Conservation (phyloP, 2,329 filamentous ascomycete genomes). For the Nannizziopsis arthrosporioides region DNA sequence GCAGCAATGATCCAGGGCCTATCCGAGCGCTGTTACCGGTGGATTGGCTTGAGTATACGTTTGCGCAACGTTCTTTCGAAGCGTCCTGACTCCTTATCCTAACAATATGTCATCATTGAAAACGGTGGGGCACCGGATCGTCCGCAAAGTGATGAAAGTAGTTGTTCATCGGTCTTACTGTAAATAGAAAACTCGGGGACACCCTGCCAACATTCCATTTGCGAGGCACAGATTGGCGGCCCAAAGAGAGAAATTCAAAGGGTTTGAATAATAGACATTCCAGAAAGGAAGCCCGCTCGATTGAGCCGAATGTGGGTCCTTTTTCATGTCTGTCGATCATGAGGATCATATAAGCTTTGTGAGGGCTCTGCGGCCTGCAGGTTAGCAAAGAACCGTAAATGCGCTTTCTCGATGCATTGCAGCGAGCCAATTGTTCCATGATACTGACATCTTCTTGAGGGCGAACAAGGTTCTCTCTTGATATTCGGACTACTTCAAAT, state of each 20-base stretch:
- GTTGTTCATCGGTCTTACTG: too few relatives aligned
- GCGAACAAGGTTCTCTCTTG: not conserved
- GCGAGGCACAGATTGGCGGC: not conserved
- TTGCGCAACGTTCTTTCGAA: too few relatives aligned
- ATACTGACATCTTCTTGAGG: not conserved
- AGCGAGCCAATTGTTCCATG: not conserved
- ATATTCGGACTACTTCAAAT: not conserved
- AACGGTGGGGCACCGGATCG: too few relatives aligned
- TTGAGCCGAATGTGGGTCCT: not conserved
- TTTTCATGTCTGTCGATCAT: constrained; percentile 4
- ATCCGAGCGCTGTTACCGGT: too few relatives aligned
- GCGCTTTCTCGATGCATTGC: not conserved
- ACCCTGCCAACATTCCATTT: not conserved
- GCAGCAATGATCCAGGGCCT: too few relatives aligned
- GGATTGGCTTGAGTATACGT: too few relatives aligned
- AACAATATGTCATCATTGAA: too few relatives aligned
- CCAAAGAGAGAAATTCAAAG: not conserved
- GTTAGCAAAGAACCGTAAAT: constrained; percentile 1
- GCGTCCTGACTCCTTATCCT: too few relatives aligned
- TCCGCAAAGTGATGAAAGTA: too few relatives aligned
- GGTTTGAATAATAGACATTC: not conserved
- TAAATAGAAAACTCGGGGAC: not conserved
- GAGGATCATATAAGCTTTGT: constrained; percentile 2
- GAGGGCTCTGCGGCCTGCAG: not conserved
- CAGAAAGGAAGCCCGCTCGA: not conserved